A percentile compares a stretch with the other conserved stretches of the same genome.
Conservation (phyloP, 2,329 filamentous ascomycete species). For the Lasiodiplodia sp. region DNA sequence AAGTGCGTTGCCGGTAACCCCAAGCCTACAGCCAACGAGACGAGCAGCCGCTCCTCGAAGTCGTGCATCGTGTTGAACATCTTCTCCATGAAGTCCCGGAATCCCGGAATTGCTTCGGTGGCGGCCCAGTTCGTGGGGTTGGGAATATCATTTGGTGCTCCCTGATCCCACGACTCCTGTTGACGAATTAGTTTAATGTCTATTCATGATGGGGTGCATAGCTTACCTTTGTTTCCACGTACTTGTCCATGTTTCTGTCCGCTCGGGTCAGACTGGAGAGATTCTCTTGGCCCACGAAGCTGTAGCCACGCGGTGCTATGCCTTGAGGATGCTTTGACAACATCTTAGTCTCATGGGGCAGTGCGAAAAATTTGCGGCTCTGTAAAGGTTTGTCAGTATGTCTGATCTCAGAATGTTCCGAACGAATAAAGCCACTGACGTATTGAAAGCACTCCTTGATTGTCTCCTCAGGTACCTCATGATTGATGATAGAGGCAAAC, state of each 20-base stretch:
- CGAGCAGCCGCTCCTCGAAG: neutral
- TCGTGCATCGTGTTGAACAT: neutral
- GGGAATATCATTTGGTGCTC: neutral
- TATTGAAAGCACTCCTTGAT: neutral
- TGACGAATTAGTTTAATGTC: neutral
- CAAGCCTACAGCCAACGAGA: neutral
- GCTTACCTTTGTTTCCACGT: neutral
- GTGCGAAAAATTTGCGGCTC: neutral
- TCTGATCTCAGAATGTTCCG: neutral
- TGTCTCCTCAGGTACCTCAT: neutral
- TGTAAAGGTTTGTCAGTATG: neutral
- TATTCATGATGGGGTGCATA: too few species aligned
- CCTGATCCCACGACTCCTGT: neutral
- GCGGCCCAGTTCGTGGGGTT: neutral
- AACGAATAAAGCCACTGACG: neutral
- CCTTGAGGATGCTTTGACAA: neutral
- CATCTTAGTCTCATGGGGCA: neutral
- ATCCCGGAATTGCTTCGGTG: neutral
- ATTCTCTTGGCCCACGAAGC: neutral
- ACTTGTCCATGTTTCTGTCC: neutral
- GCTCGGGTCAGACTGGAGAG: neutral
- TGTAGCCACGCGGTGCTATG: neutral
- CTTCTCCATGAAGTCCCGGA: neutral
- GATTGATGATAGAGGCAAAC: neutral
- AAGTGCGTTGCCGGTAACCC: neutral